Evolutionary conservation across 2,329 filamentous ascomycete genomes (phyloP).

Genomic region (Shiraia sp.): DNA sequence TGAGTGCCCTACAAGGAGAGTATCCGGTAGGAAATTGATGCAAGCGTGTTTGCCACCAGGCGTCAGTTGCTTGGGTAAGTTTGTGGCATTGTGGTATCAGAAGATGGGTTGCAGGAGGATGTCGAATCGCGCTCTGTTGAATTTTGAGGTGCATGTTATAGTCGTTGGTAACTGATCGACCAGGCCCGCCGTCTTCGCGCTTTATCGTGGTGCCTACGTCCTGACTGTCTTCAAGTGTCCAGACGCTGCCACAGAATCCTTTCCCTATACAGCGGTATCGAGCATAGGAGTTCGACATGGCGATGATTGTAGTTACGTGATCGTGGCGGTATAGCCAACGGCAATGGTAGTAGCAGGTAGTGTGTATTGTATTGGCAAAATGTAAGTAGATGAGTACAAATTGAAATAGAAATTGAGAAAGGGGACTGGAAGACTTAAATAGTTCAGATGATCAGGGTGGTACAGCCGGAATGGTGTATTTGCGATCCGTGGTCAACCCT

Average conservation of each 20-base stretch:
- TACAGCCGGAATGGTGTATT: too few relatives aligned
- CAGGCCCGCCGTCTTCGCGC: slow-evolving; percentile 22
- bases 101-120: slow-evolving; percentile 7
- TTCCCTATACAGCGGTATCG: slow-evolving; percentile 20
- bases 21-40: slow-evolving; percentile 12
- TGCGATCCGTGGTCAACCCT: too few relatives aligned
- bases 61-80: slow-evolving; percentile 11
- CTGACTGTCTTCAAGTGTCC: slow-evolving; percentile 11
- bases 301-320: neutral
- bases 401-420: too few relatives aligned
- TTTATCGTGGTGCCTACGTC: slow-evolving; percentile 12
- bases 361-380: too few relatives aligned
- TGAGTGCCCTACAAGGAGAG: slow-evolving; percentile 13
- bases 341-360: slow-evolving; percentile 52
- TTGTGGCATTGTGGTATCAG: slow-evolving; percentile 14
- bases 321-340: neutral
- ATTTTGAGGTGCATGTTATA: slow-evolving; percentile 17
- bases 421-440: too few relatives aligned
- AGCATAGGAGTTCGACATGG: neutral
- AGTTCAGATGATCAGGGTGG: too few relatives aligned
- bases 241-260: slow-evolving; percentile 22
- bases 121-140: slow-evolving; percentile 5
- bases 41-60: slow-evolving; percentile 8
- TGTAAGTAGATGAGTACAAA: too few relatives aligned
- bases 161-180: slow-evolving; percentile 20